A percentile compares a stretch with the other conserved stretches of the same genome.
These are phyloP conservation scores for Sphaerulina vaccinii DNA, from an alignment of 2,329 filamentous ascomycete genomes.

Conservation along the genomic window DNA sequence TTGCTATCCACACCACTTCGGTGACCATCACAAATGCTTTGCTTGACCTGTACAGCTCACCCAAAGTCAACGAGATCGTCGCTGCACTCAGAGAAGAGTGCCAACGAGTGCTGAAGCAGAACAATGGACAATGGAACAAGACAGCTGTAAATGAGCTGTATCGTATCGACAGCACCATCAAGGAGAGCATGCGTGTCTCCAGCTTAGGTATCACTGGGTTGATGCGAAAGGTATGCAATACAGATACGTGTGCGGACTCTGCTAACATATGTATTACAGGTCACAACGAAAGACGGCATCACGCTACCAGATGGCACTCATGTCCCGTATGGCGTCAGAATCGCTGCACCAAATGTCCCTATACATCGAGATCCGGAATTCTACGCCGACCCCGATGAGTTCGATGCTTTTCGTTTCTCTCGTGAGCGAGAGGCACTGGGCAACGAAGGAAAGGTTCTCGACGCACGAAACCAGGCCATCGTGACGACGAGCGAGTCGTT, in stretches of 20 bases:
- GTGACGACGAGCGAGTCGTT: conserved; percentile 27
- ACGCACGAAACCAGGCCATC: conserved; percentile 21
- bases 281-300: conserved; percentile 28
- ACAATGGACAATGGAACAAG: conserved; percentile 26
- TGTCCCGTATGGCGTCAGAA: conserved; percentile 27
- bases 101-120: conserved; percentile 13
- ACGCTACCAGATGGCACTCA: conserved; percentile 26
- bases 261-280: too few relatives aligned
- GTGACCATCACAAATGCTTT: conserved; percentile 27
- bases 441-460: conserved; percentile 7
- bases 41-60: conserved; percentile 27
- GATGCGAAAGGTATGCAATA: conserved; percentile 12
- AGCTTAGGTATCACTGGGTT: conserved; percentile 18
- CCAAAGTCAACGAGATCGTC: conserved; percentile 18
- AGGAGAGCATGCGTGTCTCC: conserved; percentile 30
- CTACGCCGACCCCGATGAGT: conserved; percentile 28
- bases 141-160: conserved; percentile 25
- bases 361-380: conserved; percentile 33
- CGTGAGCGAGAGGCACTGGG: conserved; percentile 10
- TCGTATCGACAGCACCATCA: conserved; percentile 31
- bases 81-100: conserved; percentile 28
- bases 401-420: conserved; percentile 33
- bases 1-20: conserved; percentile 30
- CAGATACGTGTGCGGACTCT: not conserved
- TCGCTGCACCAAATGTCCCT: conserved; percentile 22